A percentile compares a stretch with the other conserved stretches of the same genome.
Conservation (phyloP, 805 yeast species). For the Scheffersomyces coipomensis region DNA sequence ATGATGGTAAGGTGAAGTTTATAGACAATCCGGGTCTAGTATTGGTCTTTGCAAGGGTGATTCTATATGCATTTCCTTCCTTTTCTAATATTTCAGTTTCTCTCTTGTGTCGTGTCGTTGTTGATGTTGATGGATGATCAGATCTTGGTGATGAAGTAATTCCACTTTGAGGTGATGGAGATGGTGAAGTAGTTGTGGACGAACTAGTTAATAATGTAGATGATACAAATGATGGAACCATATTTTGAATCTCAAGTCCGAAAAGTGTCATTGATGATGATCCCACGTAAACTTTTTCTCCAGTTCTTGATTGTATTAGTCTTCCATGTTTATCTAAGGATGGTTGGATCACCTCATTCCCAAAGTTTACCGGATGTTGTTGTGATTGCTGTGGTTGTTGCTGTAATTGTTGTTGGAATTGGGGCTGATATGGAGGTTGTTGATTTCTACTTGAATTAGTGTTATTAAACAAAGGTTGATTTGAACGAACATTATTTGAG, state of each 20-base stretch:
- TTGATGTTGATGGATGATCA: background rate
- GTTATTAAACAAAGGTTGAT: background rate
- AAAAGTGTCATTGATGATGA: slow-evolving; percentile 81
- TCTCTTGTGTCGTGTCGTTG: slow-evolving; percentile 15
- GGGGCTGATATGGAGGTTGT: background rate
- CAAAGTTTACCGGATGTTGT: slow-evolving; percentile 4
- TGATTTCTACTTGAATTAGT: background rate
- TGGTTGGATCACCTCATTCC: slow-evolving; percentile 61
- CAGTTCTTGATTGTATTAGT: slow-evolving; percentile 70
- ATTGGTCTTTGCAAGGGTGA: slow-evolving; percentile 65
- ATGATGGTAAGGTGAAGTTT: slow-evolving; percentile 72
- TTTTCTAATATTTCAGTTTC: slow-evolving; percentile 64
- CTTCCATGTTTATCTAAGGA: slow-evolving; percentile 71
- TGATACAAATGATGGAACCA: slow-evolving; percentile 41
- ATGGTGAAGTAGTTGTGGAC: slow-evolving; percentile 7
- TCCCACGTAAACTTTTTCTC: slow-evolving; percentile 74
- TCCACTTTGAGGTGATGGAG: slow-evolving; percentile 9
- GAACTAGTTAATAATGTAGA: slow-evolving; percentile 7
- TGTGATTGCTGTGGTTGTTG: slow-evolving; percentile 7
- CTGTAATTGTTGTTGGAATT: background rate
- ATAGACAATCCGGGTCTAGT: slow-evolving; percentile 68
- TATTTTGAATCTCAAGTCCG: slow-evolving; percentile 72
- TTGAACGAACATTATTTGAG: background rate
- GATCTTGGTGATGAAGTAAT: slow-evolving; percentile 4
- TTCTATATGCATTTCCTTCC: slow-evolving; percentile 75